Percentiles rank a stretch among this genome's conserved stretches.
Conservation (phyloP, 2,329 filamentous ascomycete genomes). For the Bretziella fagacearum region DNA sequence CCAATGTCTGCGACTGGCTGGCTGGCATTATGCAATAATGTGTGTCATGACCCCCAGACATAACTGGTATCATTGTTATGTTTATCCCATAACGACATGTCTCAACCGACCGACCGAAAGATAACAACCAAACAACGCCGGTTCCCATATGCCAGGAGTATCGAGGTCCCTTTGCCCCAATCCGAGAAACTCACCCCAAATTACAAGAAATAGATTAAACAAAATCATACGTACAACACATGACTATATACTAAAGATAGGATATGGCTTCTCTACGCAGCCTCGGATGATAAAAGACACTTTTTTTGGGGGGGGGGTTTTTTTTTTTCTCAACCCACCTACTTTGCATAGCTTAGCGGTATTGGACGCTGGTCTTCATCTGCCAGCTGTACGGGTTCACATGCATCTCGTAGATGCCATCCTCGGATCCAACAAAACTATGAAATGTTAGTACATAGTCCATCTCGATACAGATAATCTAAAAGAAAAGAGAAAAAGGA, state of each 20-base stretch:
- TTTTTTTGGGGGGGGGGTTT: too few species aligned
- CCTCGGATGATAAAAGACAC: too few species aligned
- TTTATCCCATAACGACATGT: not conserved
- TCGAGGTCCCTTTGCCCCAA: too few species aligned
- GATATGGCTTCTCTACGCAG: too few species aligned
- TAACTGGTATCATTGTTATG: not conserved
- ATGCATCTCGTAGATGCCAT: conserved; percentile 59
- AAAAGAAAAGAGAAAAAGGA: too few species aligned
- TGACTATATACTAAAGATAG: not conserved
- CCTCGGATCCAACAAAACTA: conserved; percentile 48
- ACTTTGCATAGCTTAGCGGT: conserved; percentile 27
- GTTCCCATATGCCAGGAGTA: too few species aligned
- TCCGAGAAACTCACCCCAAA: too few species aligned
- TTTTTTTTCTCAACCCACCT: too few species aligned
- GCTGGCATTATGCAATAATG: not conserved
- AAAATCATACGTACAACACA: not conserved
- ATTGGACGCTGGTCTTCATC: conserved; percentile 36
- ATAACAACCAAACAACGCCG: not conserved
- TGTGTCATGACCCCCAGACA: not conserved
- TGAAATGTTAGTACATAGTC: conserved; percentile 19
- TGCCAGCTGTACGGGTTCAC: conserved; percentile 48
- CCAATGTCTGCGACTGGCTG: too few species aligned
- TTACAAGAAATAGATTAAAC: too few species aligned
- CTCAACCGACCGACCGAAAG: not conserved
- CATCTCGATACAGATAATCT: too few species aligned